Evolutionary conservation across 2,329 filamentous ascomycete species (phyloP), one percentile per base, ranked within the genome.

Genomic region (Myriangium duriaei): DNA sequence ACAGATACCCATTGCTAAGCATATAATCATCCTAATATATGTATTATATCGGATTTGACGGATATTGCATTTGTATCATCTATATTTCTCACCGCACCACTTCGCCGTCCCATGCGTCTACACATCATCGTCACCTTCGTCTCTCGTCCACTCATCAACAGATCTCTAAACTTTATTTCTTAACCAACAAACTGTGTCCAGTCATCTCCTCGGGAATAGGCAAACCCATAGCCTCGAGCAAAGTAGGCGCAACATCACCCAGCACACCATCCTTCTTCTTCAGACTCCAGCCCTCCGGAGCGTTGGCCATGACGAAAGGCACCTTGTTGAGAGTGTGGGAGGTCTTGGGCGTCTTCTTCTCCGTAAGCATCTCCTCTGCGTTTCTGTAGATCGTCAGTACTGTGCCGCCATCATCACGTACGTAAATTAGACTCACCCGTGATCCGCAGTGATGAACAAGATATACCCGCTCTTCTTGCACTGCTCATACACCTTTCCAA

Each of bases 261-360:
- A 98, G 71, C n/a, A 98, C 91, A 54, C 86, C 88, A 44, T 79
- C 77, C 41, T 75, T 70, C 66, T 86, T 80, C 69, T 84, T 79
- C 53, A 98, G 67, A 52, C 76, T 84, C 79, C 81, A 95, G 50
- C 83, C 82, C 56, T 81, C 73, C 29, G 91, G 91, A 6, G 87
- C 87, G 59, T 96, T 98, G 58, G 87, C 85, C 87, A 98, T 94
- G 63, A 96, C 76, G 58, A 98, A 88, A 7, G 91, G 91, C 37
- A 98, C 91, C 62, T 91, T 91, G 74, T 98, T 98, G 49, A 81
- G 87, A 32, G 91, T 98, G 71, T 98, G 91, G 36, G 83, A 88
- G 6, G 91, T 98, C 76, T 98, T 98, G 52, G 91, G 91, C 58
- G 85, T 93, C 59, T 87, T 86, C 59, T 95, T 83, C 51, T 83